Evolutionary conservation across 768 basidiomycete species (phyloP).

Genomic region (Pholiota conissans): DNA sequence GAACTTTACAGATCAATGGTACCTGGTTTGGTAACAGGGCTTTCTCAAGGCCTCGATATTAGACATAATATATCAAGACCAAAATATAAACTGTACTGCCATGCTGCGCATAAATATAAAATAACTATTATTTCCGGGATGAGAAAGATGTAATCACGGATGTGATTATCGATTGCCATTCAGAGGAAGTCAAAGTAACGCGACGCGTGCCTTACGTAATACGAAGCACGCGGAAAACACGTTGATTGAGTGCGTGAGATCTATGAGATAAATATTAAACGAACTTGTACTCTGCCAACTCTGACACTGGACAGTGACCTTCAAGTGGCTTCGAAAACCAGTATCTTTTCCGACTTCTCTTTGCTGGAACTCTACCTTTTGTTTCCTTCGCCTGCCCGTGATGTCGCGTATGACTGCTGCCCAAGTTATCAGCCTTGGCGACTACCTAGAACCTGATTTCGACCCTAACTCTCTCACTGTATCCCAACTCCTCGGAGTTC

Average conservation of each 20-base stretch:
- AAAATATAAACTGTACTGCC: too few species aligned
- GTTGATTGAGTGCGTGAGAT: constrained; percentile 16
- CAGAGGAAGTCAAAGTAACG: neutral
- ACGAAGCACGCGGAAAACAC: constrained; percentile 17
- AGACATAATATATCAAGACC: neutral
- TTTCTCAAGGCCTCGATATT: constrained; percentile 14
- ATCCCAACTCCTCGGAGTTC: constrained; percentile 76
- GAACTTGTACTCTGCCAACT: neutral
- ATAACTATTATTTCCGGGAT: too few species aligned
- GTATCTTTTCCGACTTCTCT: too few species aligned
- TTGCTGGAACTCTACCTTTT: neutral
- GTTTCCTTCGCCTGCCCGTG: constrained; percentile 10
- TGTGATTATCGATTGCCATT: too few species aligned
- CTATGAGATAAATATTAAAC: neutral
- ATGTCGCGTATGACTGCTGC: constrained; percentile 83
- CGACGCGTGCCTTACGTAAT: constrained; percentile 24
- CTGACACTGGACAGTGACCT: too few species aligned
- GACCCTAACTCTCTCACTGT: constrained; percentile 74
- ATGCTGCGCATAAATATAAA: too few species aligned
- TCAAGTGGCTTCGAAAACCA: too few species aligned
- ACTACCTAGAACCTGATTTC: constrained; percentile 80
- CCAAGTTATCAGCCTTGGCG: constrained; percentile 70
- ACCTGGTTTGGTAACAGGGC: constrained; percentile 41
- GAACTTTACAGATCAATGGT: constrained; percentile 36
- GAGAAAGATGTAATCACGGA: too few species aligned